phyloP scores from a whole-genome alignment of 805 yeast species.

The Kazachstania kunashirensis region DNA sequence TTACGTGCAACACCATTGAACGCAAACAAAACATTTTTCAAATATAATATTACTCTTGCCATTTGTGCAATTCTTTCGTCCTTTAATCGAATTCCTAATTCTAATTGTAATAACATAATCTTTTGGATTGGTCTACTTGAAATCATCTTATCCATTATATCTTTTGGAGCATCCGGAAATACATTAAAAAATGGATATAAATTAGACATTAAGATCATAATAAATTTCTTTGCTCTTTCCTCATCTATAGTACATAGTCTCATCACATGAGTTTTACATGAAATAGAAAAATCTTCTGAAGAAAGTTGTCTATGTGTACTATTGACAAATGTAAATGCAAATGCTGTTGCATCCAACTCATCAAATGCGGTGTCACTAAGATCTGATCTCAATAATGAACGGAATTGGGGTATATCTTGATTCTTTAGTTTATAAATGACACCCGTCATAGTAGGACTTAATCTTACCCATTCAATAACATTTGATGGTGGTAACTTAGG shows the following conservation, averaged over 20 bases:
- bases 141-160: constrained; percentile 29
- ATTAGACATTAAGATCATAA: constrained; percentile 19
- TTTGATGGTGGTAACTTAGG: constrained; percentile 16
- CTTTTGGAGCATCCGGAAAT: constrained; percentile 29
- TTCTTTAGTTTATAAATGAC: constrained; percentile 16
- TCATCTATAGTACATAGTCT: constrained; percentile 15
- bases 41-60: constrained; percentile 25
- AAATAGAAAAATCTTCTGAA: constrained; percentile 29
- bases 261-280: constrained; percentile 25
- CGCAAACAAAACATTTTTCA: constrained; percentile 28
- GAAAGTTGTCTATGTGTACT: constrained; percentile 28
- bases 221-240: constrained; percentile 21
- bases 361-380: constrained; percentile 14
- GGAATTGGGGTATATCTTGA: constrained; percentile 15
- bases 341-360: constrained; percentile 22
- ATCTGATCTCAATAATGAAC: constrained; percentile 11
- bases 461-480: constrained; percentile 23
- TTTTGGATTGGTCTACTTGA: constrained; percentile 30
- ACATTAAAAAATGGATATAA: constrained; percentile 29
- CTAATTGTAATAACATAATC: constrained; percentile 27
- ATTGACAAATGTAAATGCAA: constrained; percentile 30
- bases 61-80: constrained; percentile 22
- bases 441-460: constrained; percentile 30
- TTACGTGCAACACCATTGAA: constrained; percentile 30
- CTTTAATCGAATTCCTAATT: constrained; percentile 25